Evolutionary conservation across 1,139 yeast species (phyloP).

Genomic region (Suhomyces bolitotheri): DNA sequence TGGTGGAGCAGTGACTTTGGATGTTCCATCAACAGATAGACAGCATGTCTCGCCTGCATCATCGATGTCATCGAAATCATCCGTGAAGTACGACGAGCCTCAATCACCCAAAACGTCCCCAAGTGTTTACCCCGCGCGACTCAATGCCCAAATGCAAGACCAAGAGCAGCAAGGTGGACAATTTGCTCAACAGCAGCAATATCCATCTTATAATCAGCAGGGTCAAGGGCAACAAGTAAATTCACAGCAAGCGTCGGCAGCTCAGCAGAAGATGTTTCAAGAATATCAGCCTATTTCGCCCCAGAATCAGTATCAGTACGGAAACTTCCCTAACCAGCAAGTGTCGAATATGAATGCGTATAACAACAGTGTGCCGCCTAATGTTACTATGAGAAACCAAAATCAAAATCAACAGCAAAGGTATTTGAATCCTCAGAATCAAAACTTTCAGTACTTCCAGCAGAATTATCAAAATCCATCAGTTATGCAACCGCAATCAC

Average conservation of each 20-base stretch:
- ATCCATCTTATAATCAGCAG: slow-evolving; percentile 12
- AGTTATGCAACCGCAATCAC: slow-evolving; percentile 5
- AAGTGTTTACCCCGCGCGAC: slow-evolving; percentile 19
- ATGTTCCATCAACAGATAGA: slow-evolving; percentile 16
- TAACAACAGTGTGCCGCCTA: slow-evolving; percentile 14
- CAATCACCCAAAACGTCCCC: slow-evolving; percentile 50
- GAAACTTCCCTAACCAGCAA: slow-evolving; percentile 12
- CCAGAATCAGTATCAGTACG: slow-evolving; percentile 16
- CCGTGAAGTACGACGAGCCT: slow-evolving; percentile 36
- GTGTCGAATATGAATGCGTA: slow-evolving; percentile 2
- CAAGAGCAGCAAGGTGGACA: slow-evolving; percentile 13
- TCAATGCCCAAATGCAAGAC: slow-evolving; percentile 14
- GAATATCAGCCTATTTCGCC: slow-evolving; percentile 15
- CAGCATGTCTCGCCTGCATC: slow-evolving; percentile 36
- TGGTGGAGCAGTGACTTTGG: slow-evolving; percentile 11
- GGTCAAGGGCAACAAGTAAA: slow-evolving; percentile 13
- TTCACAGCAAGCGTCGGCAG: no score
- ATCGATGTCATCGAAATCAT: slow-evolving; percentile 37
- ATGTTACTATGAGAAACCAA: slow-evolving; percentile 14
- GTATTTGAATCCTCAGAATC: slow-evolving; percentile 14
- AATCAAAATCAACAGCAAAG: slow-evolving; percentile 12
- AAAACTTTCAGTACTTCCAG: slow-evolving; percentile 15
- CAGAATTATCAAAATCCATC: slow-evolving; percentile 12
- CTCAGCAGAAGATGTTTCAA: slow-evolving; percentile 18
- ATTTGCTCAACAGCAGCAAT: slow-evolving; percentile 14